phyloP scores from a whole-genome alignment of 2,329 filamentous ascomycete species.

The Fusarium circinatum region DNA sequence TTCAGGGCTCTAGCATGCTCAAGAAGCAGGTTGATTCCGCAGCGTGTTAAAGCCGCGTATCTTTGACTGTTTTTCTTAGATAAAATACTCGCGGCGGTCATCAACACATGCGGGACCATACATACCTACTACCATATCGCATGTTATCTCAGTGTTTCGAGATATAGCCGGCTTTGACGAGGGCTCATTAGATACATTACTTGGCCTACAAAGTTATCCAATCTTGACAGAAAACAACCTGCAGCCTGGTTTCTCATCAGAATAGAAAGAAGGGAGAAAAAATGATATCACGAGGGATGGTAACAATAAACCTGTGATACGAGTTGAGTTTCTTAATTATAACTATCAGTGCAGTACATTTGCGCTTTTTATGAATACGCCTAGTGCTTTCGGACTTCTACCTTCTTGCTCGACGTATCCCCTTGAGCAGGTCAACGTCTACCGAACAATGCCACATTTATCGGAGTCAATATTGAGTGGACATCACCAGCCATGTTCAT shows the following conservation, averaged over 20 bases:
- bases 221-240: too few relatives aligned
- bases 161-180: accelerated
- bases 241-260: too few relatives aligned
- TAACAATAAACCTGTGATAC: accelerated
- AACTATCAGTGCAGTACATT: too few relatives aligned
- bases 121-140: too few relatives aligned
- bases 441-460: too few relatives aligned
- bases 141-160: accelerated
- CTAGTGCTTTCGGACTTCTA: too few relatives aligned
- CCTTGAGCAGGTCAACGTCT: accelerated
- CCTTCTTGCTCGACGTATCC: background rate
- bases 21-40: accelerated
- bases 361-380: too few relatives aligned
- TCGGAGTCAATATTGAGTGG: accelerated
- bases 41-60: accelerated
- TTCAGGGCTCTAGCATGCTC: accelerated
- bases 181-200: accelerated
- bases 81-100: background rate
- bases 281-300: accelerated
- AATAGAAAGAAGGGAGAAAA: too few relatives aligned
- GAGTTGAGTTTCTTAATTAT: too few relatives aligned
- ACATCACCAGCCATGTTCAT: too few relatives aligned
- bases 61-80: accelerated
- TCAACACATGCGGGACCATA: accelerated
- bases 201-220: too few relatives aligned